phyloP scores from a whole-genome alignment of 768 basidiomycete species.

The Artomyces pyxidatus region DNA sequence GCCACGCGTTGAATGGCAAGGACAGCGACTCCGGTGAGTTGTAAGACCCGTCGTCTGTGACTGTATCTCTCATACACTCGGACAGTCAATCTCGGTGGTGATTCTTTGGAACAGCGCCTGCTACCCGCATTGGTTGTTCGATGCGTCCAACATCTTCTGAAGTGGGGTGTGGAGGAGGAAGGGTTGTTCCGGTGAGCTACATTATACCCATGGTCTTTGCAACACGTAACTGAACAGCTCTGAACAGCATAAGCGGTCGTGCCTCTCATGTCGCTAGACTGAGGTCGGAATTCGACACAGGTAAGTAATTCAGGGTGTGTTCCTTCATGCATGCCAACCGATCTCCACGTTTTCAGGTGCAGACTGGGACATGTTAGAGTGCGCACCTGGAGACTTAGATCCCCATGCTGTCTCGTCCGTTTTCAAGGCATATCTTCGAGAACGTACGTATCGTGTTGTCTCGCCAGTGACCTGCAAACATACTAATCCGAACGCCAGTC shows the following conservation, averaged over 20 bases:
- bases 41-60: neutral
- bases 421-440: constrained; percentile 89
- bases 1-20: constrained; percentile 8
- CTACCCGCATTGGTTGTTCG: constrained; percentile 74
- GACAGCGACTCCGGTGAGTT: neutral
- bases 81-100: neutral
- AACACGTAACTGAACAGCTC: constrained; percentile 1
- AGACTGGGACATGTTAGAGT: constrained; percentile 76
- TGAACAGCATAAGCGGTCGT: constrained; percentile 68
- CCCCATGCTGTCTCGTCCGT: constrained; percentile 91
- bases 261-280: constrained; percentile 72
- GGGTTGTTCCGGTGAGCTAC: constrained; percentile 70
- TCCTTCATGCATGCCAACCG: constrained; percentile 1
- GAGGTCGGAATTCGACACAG: constrained; percentile 75
- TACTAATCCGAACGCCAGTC: constrained; percentile 37
- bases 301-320: constrained; percentile 32
- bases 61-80: neutral
- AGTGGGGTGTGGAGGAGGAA: constrained; percentile 83
- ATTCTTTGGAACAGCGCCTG: constrained; percentile 21
- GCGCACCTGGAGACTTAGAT: constrained; percentile 80
- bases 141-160: constrained; percentile 73
- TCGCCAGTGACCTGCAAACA: neutral
- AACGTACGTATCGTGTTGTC: constrained; percentile 53
- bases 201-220: neutral
- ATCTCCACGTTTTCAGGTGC: constrained; percentile 41